These are phyloP conservation scores for Glonium stellatum DNA, from an alignment of 495 filamentous ascomycete species.

Conservation along the genomic window DNA sequence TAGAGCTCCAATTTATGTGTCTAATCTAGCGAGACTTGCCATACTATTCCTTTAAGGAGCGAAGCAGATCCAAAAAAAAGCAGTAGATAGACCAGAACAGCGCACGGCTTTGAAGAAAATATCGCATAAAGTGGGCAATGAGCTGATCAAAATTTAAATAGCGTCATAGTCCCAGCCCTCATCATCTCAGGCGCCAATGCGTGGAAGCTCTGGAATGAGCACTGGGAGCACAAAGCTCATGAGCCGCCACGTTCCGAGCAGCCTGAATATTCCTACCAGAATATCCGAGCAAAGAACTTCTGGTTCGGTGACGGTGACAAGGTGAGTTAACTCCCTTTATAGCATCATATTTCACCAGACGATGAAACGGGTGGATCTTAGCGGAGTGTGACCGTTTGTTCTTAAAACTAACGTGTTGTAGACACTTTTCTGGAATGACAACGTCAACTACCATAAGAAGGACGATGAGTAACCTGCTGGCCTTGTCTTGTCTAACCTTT, in stretches of 20 bases:
- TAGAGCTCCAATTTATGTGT: too few relatives aligned
- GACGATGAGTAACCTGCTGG: constrained; percentile 58
- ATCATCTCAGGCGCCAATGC: constrained; percentile 66
- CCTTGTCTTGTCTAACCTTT: not conserved
- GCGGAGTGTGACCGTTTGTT: not conserved
- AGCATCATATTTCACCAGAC: not conserved
- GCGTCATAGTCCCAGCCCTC: constrained; percentile 60
- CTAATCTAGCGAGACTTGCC: too few relatives aligned
- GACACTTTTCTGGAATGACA: constrained; percentile 68
- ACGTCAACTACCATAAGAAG: constrained; percentile 94
- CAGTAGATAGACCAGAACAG: not conserved
- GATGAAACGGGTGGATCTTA: not conserved
- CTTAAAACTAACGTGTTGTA: constrained; percentile 3
- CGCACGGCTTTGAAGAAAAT: not conserved
- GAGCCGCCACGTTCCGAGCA: constrained; percentile 79
- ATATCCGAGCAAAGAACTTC: constrained; percentile 84
- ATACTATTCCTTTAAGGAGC: not conserved
- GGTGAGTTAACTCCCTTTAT: constrained; percentile 43
- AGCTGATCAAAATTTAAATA: constrained; percentile 35
- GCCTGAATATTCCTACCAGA: constrained; percentile 85
- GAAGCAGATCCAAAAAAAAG: not conserved
- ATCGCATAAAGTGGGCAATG: too few relatives aligned
- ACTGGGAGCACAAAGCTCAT: constrained; percentile 87
- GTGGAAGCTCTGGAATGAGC: constrained; percentile 80
- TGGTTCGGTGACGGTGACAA: constrained; percentile 88